Base-by-base conservation (phyloP, 2,329 filamentous ascomycete genomes). In the Fusarium bulbicola region DNA sequence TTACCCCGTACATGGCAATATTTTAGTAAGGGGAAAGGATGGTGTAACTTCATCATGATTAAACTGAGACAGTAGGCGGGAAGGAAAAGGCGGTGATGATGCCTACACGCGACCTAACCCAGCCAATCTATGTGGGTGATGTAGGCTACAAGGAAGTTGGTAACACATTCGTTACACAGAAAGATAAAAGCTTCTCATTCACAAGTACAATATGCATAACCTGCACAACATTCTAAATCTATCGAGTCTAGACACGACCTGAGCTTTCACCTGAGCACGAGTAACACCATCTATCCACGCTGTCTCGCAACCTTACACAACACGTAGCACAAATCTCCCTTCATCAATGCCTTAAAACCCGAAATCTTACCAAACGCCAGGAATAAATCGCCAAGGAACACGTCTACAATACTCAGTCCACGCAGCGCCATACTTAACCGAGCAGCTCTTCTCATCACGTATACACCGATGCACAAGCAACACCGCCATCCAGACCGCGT, bases 401-500 rank as follows among this genome's bases (percentile, higher is more conserved):
- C 74, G 80, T 26, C 64, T 67, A 68, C 84, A 84, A 72, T 87
- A 86, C 47, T 80, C 79, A 13, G 80, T 77, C 85, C 85, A 87
- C 3, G 79, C 78, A 6, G 79, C 73, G 6, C 85, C 85, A 61
- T 87, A 86, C 68, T 87, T 87, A 26, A 76, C 79, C 5, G 76
- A 79, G 45, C 84, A 86, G 14, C 85, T 78, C 58, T 81, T 80
- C 74, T 87, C 85, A 54, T 86, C 85, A 15, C 85, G 79, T 39
- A 81, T 79, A 50, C 84, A 85, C 11, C 85, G 80, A 74, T 87
- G 84, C 10, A 86, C 74, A 8, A 86, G 78, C 15, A 87, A 66
- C 6, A 80, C 63, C 0, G 81, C 81, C 83, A 86, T 85, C 72
- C 82, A 86, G 2, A 85, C 79, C 1, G 82, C 81, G 65, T 86